Conservation (phyloP, 1,139 yeast species). For the Hansenula lynferdii region DNA sequence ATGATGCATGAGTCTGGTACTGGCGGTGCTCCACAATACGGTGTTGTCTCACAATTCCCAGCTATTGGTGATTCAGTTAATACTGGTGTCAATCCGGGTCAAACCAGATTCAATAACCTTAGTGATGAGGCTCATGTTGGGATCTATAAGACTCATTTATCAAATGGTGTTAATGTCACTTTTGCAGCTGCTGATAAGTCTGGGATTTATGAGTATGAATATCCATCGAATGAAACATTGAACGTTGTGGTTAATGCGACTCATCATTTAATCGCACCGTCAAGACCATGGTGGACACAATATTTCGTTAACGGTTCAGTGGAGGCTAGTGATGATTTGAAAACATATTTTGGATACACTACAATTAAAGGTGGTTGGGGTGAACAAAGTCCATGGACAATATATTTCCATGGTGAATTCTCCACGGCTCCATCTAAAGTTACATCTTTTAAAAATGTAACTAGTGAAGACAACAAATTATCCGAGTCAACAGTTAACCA, state of each 20-base stretch:
- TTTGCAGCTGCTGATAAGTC: conserved; percentile 28
- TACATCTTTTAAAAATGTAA: conserved; percentile 14
- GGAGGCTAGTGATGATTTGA: conserved; percentile 16
- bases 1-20: conserved; percentile 39
- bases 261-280: conserved; percentile 27
- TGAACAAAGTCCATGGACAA: conserved; percentile 27
- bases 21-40: conserved; percentile 37
- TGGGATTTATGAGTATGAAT: conserved; percentile 26
- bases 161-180: conserved; percentile 24
- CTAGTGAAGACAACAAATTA: neutral
- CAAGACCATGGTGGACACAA: conserved; percentile 32
- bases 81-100: conserved; percentile 11
- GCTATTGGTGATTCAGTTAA: conserved; percentile 18
- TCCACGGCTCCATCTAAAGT: conserved; percentile 17
- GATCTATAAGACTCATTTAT: conserved; percentile 24
- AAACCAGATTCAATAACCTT: conserved; percentile 12
- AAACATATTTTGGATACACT: conserved; percentile 26
- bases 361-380: conserved; percentile 33
- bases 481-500: conserved; percentile 8
- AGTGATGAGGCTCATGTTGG: conserved; percentile 27
- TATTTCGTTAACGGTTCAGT: conserved; percentile 27
- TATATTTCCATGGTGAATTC: conserved; percentile 30
- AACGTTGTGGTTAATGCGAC: conserved; percentile 27
- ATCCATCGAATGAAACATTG: conserved; percentile 15
- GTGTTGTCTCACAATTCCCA: conserved; percentile 32